Conservation (phyloP, 2,329 filamentous ascomycete species). For the Pyrenochaeta sp. region DNA sequence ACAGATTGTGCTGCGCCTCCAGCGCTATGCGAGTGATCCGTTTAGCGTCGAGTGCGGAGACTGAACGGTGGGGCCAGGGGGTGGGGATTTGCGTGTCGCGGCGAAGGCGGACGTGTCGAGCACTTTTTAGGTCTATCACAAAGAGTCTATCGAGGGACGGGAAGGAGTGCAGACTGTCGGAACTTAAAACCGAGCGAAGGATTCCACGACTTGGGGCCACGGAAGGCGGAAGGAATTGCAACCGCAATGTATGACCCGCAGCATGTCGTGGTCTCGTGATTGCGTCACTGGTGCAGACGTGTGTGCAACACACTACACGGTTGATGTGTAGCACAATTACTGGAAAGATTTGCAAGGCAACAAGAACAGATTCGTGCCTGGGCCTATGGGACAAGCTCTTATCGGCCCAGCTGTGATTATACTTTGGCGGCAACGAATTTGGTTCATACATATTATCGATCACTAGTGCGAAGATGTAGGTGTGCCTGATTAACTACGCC, state of each 20-base stretch:
- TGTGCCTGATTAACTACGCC: no score
- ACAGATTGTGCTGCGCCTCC: constrained; percentile 22
- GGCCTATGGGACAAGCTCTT: background rate
- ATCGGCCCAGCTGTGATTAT: constrained; percentile 2
- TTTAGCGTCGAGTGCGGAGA: constrained; percentile 28
- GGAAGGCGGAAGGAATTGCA: background rate
- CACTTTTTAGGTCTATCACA: background rate
- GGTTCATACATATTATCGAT: no score
- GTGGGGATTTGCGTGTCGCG: constrained; percentile 24
- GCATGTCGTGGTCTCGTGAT: constrained; percentile 6
- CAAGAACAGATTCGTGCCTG: no score
- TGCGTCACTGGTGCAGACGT: constrained; percentile 6
- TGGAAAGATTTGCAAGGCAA: no score
- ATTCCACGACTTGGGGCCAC: background rate
- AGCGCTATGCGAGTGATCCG: constrained; percentile 31
- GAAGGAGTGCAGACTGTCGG: background rate
- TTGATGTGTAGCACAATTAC: no score
- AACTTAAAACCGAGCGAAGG: background rate
- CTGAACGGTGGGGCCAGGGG: constrained; percentile 20
- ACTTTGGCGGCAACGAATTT: no score
- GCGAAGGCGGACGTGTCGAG: constrained; percentile 21
- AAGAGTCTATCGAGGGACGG: background rate
- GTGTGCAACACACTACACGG: no score
- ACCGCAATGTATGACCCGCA: constrained; percentile 2
- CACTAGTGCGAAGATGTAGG: background rate